A percentile compares a stretch with the other conserved stretches of the same genome.
phyloP scores from a whole-genome alignment of 192 early-diverging fungal species.

The Helicostylum pulchrum region DNA sequence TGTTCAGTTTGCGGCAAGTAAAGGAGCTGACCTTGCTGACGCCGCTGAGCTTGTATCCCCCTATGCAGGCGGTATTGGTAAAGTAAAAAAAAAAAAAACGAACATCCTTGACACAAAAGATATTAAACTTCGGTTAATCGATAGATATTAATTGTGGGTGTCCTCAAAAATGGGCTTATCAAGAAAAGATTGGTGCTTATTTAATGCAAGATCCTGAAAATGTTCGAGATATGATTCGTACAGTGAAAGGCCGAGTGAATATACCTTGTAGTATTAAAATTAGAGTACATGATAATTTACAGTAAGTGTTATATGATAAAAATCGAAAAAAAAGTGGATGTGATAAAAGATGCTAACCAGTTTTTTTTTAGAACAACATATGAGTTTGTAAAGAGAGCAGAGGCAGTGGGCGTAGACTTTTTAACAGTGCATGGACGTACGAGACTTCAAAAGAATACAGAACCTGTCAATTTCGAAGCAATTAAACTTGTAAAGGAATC shows the following conservation, averaged over 20 bases:
- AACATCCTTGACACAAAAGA: too few species aligned
- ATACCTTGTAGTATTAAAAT: conserved; percentile 88
- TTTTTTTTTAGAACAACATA: conserved; percentile 59
- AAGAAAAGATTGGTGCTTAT: conserved; percentile 83
- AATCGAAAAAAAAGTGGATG: neutral
- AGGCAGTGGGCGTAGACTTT: conserved; percentile 85
- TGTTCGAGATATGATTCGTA: conserved; percentile 87
- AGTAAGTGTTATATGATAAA: conserved; percentile 31
- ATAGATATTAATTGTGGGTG: conserved; percentile 90
- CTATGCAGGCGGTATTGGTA: conserved; percentile 66
- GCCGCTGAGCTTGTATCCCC: conserved; percentile 81
- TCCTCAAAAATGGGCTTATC: conserved; percentile 93
- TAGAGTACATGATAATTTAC: conserved; percentile 71
- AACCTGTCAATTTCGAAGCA: conserved; percentile 75
- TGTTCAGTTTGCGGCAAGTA: conserved; percentile 91
- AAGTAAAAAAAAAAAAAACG: too few species aligned
- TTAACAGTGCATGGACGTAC: conserved; percentile 91
- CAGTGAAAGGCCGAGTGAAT: conserved; percentile 61
- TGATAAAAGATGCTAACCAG: conserved; percentile 20
- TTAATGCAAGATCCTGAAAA: conserved; percentile 87
- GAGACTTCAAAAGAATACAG: conserved; percentile 72
- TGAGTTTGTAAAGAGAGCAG: conserved; percentile 81
- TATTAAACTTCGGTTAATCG: neutral
- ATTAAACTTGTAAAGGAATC: conserved; percentile 83
- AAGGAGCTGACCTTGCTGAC: conserved; percentile 74